Base-by-base conservation (phyloP, 2,329 filamentous ascomycete genomes). In the Paraconiothyrium brasiliense region DNA sequence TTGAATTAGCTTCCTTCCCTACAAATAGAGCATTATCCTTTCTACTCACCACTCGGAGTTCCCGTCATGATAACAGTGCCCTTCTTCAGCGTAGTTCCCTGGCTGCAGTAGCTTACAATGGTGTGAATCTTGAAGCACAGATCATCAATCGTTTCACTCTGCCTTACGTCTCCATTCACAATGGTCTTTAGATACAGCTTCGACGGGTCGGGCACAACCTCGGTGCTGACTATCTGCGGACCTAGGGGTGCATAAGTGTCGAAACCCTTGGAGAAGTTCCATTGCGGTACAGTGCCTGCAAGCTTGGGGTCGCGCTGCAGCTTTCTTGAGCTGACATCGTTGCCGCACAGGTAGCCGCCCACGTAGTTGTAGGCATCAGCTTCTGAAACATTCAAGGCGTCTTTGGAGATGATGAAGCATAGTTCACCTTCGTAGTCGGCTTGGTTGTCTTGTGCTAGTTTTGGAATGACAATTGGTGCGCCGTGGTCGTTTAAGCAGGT, bases 261-360 rank as follows among this genome's bases (percentile, higher is more conserved):
- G 57, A 88, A 88, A 0, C 84, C 83, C 65, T 88, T 87, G 16
- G 79, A 82, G 64, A 87, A 88, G 0, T 82, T 81, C 83, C 84
- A 87, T 68, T 88, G 86, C 0, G 85, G 85, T 0, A 87, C 83
- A 0, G 75, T 79, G 0, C 85, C 85, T 0, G 85, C 85, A 2
- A 81, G 75, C 0, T 71, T 72, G 0, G 83, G 81, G 22, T 86
- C 82, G 3, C 83, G 75, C 64, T 88, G 86, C 37, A 83, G 75
- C 62, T 85, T 85, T 0, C 86, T 81, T 0, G 81, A 80, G 0
- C 83, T 84, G 0, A 89, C 78, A 64, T 88, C 86, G 64, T 89
- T 88, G 34, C 84, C 84, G 34, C 74, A 76, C 0, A 83, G 83
- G 68, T 87, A 88, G 7, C 81, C 86, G 1, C 82, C 83, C 8